Evolutionary conservation across 305 asterid genomes (phyloP).

Genomic region (Solanum aculeatissimum): DNA sequence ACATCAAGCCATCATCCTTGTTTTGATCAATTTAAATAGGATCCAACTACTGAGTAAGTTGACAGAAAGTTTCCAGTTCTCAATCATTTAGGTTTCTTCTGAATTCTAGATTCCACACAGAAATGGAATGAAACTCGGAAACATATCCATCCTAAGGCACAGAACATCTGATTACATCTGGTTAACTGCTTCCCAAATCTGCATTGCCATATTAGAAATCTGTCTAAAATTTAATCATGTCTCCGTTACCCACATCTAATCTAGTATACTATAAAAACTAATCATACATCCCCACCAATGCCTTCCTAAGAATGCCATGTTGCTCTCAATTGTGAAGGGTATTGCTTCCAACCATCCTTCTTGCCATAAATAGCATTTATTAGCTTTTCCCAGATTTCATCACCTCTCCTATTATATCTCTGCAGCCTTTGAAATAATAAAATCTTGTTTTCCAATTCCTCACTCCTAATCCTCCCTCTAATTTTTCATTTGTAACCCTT

Average conservation of each 20-base stretch:
- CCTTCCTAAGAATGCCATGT: neutral
- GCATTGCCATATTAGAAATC: neutral
- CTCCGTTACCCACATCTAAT: neutral
- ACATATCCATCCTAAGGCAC: neutral
- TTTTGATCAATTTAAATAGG: neutral
- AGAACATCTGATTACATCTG: neutral
- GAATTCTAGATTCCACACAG: neutral
- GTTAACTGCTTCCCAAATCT: neutral
- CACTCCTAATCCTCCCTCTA: neutral
- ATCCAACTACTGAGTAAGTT: neutral
- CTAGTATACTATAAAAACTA: neutral
- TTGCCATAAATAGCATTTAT: neutral
- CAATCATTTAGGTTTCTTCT: neutral
- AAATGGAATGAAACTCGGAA: neutral
- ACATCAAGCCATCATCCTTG: neutral
- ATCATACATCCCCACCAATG: neutral
- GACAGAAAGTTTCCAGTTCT: neutral
- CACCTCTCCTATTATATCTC: neutral
- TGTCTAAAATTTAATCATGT: neutral
- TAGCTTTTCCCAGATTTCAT: neutral
- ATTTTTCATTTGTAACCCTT: neutral
- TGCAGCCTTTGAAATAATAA: neutral
- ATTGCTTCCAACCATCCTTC: neutral
- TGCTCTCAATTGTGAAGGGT: neutral
- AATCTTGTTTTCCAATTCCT: neutral